Evolutionary conservation across 352 stramenopile species (phyloP), one percentile per base, ranked within the genome.

Genomic region (Globisporangium heterothallicum): DNA sequence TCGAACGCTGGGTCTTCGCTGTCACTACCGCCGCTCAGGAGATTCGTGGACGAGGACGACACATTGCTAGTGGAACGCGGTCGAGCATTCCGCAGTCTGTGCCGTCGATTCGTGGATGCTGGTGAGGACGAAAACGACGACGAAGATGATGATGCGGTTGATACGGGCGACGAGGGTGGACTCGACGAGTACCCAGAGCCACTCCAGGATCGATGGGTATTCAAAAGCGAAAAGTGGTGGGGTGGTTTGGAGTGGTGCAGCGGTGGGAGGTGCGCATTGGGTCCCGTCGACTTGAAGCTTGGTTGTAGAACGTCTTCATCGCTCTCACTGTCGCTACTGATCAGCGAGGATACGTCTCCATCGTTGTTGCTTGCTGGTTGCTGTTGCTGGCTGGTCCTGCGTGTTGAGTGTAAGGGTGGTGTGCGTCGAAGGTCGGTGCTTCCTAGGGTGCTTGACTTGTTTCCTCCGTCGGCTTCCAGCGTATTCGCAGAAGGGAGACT

Each of bases 241-340:
- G 14, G 41, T 29, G 18, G 51, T 27, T 49, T 42, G 55, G 10
- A 42, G 53, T 36, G 54, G 48, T 26, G 68, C 22, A 34, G 41
- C 44, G 29, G 41, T 26, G 59, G 26, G 8, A 47, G 13, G 19
- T 30, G 22, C 0, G 51, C 19, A 24, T 9, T 46, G 3, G 32
- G 7, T n/a, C 32, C 52, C 5, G 50, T 46, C 21, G 68, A 65
- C 49, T 75, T 78, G 61, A 90, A 90, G 3, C 64, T 77, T 21
- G 77, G 80, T 7, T 69, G 56, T 0, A 89, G 57, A 16, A 87
- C 67, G 21, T 86, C 74, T 21, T 89, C 75, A 36, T 89, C 77
- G 48, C 59, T 85, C 25, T 89, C 78, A 43, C 73, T 88, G 56
- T 92, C 80, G 35, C 80, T 92, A 56, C 73, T 88, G 55, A 91